Percentiles rank a stretch among this genome's conserved stretches.
These are phyloP conservation scores for Saccharomycopsis fibuligera DNA, from an alignment of 805 yeast genomes.

Conservation along the genomic window DNA sequence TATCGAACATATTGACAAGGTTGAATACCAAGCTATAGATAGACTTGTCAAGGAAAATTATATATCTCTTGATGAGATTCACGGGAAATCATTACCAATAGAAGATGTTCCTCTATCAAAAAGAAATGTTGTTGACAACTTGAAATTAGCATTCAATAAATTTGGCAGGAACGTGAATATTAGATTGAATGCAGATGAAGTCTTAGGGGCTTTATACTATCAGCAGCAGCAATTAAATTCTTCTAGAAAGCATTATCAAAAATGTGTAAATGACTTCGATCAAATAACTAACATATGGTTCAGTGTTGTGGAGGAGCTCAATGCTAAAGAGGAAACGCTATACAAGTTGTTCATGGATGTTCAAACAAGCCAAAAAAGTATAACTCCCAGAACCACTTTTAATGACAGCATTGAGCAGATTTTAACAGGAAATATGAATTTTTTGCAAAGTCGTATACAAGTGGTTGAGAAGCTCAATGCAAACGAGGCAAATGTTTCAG, in stretches of 20 bases:
- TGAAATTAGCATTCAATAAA: conserved; percentile 12
- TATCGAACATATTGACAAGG: conserved; percentile 1
- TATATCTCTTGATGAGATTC: too few relatives aligned
- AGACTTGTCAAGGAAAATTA: conserved; percentile 11
- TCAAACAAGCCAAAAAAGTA: too few relatives aligned
- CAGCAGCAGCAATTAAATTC: conserved; percentile 2
- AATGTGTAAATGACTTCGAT: conserved; percentile 4
- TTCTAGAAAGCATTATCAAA: conserved; percentile 3
- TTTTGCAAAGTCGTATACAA: not conserved
- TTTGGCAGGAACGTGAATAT: too few relatives aligned
- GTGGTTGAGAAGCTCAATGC: not conserved
- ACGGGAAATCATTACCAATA: too few relatives aligned
- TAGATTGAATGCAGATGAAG: not conserved
- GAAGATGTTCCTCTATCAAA: conserved; percentile 9
- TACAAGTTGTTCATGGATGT: not conserved
- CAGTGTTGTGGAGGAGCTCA: conserved; percentile 4
- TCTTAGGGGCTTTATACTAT: not conserved
- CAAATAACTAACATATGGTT: conserved; percentile 5
- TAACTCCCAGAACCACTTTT: too few relatives aligned
- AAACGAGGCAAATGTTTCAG: not conserved
- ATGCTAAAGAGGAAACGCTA: conserved; percentile 7
- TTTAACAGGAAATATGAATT: not conserved
- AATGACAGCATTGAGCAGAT: not conserved
- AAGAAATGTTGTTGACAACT: conserved; percentile 19
- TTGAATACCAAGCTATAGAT: conserved; percentile 13